These are phyloP conservation scores for Tetradesmus lagerheimii DNA, from an alignment of 139 green algal genomes.

Conservation along the genomic window DNA sequence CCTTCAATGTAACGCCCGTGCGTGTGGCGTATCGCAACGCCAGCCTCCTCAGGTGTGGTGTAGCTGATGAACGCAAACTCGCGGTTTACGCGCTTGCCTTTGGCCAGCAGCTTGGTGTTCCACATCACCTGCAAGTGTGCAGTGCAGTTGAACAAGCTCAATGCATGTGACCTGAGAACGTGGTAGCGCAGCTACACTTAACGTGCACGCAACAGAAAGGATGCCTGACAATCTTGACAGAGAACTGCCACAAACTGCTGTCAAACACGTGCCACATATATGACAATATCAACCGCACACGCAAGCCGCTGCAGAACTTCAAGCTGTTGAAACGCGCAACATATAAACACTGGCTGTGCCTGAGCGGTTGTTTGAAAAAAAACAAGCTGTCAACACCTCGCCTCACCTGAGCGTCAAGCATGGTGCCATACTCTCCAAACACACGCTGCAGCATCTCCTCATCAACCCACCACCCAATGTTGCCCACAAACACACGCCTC, in stretches of 20 bases:
- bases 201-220: too few species aligned
- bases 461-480: conserved; percentile 54
- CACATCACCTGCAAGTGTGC: conserved; percentile 39
- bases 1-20: conserved; percentile 44
- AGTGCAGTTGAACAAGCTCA: too few species aligned
- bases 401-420: conserved; percentile 46
- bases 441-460: conserved; percentile 44
- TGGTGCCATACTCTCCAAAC: conserved; percentile 46
- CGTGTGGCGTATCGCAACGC: conserved; percentile 29
- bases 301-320: too few species aligned
- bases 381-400: not conserved
- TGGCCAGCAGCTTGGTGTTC: conserved; percentile 49
- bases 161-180: too few species aligned
- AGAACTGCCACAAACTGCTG: too few species aligned
- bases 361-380: too few species aligned
- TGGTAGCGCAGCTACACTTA: too few species aligned
- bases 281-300: too few species aligned
- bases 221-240: too few species aligned
- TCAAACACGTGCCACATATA: too few species aligned
- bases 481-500: conserved; percentile 51
- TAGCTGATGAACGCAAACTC: conserved; percentile 55
- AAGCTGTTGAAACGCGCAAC: too few species aligned
- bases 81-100: conserved; percentile 47
- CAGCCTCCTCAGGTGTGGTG: conserved; percentile 35
- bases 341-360: too few species aligned